phyloP scores from a whole-genome alignment of 768 basidiomycete species.

The Pleurotus giganteus region DNA sequence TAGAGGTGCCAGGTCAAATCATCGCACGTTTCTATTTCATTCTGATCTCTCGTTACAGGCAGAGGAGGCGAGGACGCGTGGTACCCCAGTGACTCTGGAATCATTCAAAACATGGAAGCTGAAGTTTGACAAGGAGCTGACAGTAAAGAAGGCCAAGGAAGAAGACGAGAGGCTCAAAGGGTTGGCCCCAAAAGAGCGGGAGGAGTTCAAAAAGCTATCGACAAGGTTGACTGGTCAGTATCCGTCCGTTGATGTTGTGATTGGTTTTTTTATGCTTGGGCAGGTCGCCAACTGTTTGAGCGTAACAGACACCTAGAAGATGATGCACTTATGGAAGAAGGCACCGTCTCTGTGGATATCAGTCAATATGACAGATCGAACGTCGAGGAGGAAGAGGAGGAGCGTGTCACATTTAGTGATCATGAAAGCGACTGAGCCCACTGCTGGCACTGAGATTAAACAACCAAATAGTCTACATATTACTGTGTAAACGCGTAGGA shows the following conservation, averaged over 20 bases:
- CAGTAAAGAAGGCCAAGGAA: slow-evolving; percentile 54
- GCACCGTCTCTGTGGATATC: slow-evolving; percentile 81
- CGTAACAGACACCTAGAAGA: slow-evolving; percentile 78
- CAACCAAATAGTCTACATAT: slow-evolving; percentile 12
- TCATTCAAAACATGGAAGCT: slow-evolving; percentile 81
- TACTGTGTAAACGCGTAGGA: not conserved
- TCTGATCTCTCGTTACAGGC: slow-evolving; percentile 46
- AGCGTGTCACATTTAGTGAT: slow-evolving; percentile 75
- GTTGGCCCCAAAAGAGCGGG: slow-evolving; percentile 76
- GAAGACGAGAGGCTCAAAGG: slow-evolving; percentile 75
- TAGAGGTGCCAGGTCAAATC: slow-evolving; percentile 57
- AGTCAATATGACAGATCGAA: slow-evolving; percentile 81
- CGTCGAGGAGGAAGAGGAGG: slow-evolving; percentile 62
- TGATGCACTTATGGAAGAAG: slow-evolving; percentile 81
- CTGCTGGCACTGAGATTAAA: not conserved
- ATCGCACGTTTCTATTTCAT: slow-evolving; percentile 4
- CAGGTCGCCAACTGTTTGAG: slow-evolving; percentile 93
- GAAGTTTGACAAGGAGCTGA: slow-evolving; percentile 74
- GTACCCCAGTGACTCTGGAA: slow-evolving; percentile 86
- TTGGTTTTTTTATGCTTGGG: slow-evolving; percentile 7
- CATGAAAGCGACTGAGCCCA: slow-evolving; percentile 71
- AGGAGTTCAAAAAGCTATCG: slow-evolving; percentile 69
- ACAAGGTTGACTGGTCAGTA: slow-evolving; percentile 67
- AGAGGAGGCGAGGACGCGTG: slow-evolving; percentile 83
- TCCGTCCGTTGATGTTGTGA: not conserved